Base-by-base conservation (phyloP, 2,329 filamentous ascomycete species). In the Stachybotrys chlorohalonatus region DNA sequence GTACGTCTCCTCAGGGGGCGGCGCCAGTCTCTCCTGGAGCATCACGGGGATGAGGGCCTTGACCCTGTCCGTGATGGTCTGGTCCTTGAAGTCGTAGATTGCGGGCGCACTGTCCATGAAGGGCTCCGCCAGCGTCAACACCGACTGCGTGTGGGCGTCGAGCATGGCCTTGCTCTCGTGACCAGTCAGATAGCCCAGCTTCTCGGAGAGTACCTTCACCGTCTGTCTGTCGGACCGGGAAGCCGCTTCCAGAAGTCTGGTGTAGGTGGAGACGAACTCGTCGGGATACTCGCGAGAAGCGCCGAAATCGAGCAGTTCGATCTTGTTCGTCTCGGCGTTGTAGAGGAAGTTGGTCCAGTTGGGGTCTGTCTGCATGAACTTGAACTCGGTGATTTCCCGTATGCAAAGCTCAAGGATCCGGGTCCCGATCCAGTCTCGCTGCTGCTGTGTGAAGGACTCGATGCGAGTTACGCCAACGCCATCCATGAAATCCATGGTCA, bases 281-380 rank as follows among this genome's bases (percentile, higher is more conserved):
- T 83, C 79, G 0, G 92, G 90, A 67, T 86, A 99, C 61, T 91
- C 93, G 63, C 94, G 81, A 17, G 87, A 91, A 42, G 94, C 94
- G 56, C 94, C 94, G 70, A 99, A 99, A 72, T 99, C 95, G 53
- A 99, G 84, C 1, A 99, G 82, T 70, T 96, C 92, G 13, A 99
- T 85, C 65, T 84, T 87, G 63, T 84, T 75, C 5, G 79, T 83
- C 17, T 75, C 63, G 1, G 84, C 75, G 63, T 97, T 94, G 77
- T 90, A 99, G 17, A 97, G 79, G 70, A 99, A 99, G 72, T 99
- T 99, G 39, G 93, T 97, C 94, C 94, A 99, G 76, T 99, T 99
- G 47, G 94, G 94, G 67, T 99, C 94, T 6, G 94, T 99, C 74
- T 99, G 94, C 94, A 99, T 99, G 75, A 95, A 97, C 57, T 80